Evolutionary conservation across 1,284 basidiomycete species (phyloP).

Genomic region (Farysia itapuensis): DNA sequence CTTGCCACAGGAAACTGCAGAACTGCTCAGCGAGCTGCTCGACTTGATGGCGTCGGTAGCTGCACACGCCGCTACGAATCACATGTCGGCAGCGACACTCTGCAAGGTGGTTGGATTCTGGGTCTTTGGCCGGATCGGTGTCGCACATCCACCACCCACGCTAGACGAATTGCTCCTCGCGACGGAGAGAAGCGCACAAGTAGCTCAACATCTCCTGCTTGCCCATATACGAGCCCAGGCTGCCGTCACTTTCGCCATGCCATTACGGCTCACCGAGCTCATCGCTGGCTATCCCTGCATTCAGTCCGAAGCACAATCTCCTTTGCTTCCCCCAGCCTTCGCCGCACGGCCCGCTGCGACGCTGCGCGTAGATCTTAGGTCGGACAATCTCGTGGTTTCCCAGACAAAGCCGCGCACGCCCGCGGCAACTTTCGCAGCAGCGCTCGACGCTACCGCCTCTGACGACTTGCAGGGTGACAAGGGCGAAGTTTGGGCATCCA

Average conservation of each 20-base stretch:
- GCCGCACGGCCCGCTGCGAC: constrained; percentile 5
- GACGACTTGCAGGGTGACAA: constrained; percentile 9
- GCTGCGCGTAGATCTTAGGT: constrained; percentile 30
- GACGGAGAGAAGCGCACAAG: constrained; percentile 5
- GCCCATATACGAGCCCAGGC: constrained; percentile 42
- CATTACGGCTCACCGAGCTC: constrained; percentile 39
- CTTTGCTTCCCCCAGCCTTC: constrained; percentile 20
- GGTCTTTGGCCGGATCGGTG: constrained; percentile 40
- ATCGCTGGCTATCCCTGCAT: constrained; percentile 35
- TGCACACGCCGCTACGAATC: constrained; percentile 40
- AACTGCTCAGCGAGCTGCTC: constrained; percentile 28
- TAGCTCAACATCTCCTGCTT: constrained; percentile 46
- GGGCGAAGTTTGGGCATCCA: constrained; percentile 25
- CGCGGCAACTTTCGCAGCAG: constrained; percentile 21
- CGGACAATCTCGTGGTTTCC: constrained; percentile 33
- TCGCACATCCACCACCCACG: constrained; percentile 35
- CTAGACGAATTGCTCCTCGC: constrained; percentile 11
- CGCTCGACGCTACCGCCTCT: constrained; percentile 18
- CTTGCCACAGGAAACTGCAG: constrained; percentile 26
- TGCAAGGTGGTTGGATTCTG: constrained; percentile 41
- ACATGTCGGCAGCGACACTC: constrained; percentile 40
- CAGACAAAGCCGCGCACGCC: constrained; percentile 26
- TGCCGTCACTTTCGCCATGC: constrained; percentile 38
- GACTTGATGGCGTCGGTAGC: constrained; percentile 43
- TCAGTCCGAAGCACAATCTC: constrained; percentile 1